These are phyloP conservation scores for Candida vaughaniae DNA, from an alignment of 805 yeast genomes.

Conservation along the genomic window DNA sequence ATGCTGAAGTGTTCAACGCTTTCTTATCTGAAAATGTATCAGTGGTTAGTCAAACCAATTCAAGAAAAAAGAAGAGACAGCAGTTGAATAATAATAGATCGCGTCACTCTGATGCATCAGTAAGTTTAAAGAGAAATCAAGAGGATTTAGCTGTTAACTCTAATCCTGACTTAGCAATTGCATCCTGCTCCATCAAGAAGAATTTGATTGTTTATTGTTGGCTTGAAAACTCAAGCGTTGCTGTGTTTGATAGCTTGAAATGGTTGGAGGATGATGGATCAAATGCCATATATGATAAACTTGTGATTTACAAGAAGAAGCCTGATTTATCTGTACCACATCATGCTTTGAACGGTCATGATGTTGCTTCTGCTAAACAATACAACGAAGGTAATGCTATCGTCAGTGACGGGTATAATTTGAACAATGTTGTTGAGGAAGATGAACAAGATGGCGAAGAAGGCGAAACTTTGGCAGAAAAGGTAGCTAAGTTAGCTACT, in stretches of 20 bases:
- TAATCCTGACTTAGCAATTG: constrained; percentile 19
- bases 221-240: constrained; percentile 59
- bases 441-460: constrained; percentile 43
- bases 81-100: constrained; percentile 44
- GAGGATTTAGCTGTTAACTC: constrained; percentile 32
- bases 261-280: constrained; percentile 38
- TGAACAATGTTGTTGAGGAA: constrained; percentile 51
- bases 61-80: constrained; percentile 46
- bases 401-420: constrained; percentile 63
- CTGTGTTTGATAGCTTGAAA: constrained; percentile 54
- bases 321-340: constrained; percentile 34
- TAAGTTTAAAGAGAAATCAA: constrained; percentile 50
- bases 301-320: constrained; percentile 30
- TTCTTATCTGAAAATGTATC: constrained; percentile 41
- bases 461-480: constrained; percentile 37
- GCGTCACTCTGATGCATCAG: constrained; percentile 45
- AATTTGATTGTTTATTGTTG: constrained; percentile 49
- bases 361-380: constrained; percentile 50
- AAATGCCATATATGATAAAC: constrained; percentile 25
- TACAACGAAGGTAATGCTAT: constrained; percentile 63
- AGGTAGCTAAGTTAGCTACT: constrained; percentile 44
- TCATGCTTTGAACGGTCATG: constrained; percentile 48
- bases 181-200: constrained; percentile 29
- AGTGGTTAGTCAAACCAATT: constrained; percentile 9
- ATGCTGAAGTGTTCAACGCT: constrained; percentile 65